Percentiles rank a stretch among this genome's conserved stretches.
phyloP scores from a whole-genome alignment of 2,329 filamentous ascomycete species.

The Xylariomycetidae sp. region DNA sequence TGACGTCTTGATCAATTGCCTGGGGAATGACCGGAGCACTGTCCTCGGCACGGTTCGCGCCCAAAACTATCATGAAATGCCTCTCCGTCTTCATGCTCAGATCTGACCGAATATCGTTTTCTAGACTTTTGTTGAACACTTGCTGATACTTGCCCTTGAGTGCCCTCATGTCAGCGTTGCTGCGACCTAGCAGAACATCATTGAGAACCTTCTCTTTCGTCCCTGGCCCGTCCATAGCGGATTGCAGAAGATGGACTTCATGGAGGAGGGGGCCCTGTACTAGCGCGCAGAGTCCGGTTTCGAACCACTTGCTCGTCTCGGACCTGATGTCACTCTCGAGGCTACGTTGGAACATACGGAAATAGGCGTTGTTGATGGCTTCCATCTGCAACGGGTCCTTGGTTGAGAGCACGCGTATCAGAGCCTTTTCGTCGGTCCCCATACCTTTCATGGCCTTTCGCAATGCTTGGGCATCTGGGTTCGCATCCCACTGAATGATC shows the following conservation, averaged over 20 bases:
- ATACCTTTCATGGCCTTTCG: constrained; percentile 89
- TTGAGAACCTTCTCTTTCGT: constrained; percentile 86
- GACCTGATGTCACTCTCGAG: constrained; percentile 71
- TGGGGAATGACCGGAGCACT: constrained; percentile 67
- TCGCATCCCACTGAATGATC: constrained; percentile 64
- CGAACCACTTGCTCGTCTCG: constrained; percentile 72
- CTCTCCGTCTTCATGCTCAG: constrained; percentile 81
- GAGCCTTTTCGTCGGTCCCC: constrained; percentile 75
- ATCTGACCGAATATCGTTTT: constrained; percentile 70
- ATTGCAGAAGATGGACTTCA: constrained; percentile 66
- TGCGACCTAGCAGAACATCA: constrained; percentile 76
- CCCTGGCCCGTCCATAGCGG: constrained; percentile 72
- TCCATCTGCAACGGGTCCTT: constrained; percentile 77
- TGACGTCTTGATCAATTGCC: constrained; percentile 70
- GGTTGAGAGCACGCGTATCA: constrained; percentile 66
- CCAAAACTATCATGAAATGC: constrained; percentile 78
- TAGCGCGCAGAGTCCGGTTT: constrained; percentile 69
- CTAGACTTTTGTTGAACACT: constrained; percentile 61
- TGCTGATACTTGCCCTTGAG: constrained; percentile 77
- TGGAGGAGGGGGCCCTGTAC: constrained; percentile 73
- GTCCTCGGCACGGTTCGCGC: constrained; percentile 73
- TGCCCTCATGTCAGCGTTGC: constrained; percentile 80
- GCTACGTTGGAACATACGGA: constrained; percentile 59
- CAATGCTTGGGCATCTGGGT: constrained; percentile 63
- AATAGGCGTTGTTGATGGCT: constrained; percentile 62